Evolutionary conservation across 2,329 filamentous ascomycete species (phyloP), one percentile per base, ranked within the genome.

Genomic region (Cercospora beticola): DNA sequence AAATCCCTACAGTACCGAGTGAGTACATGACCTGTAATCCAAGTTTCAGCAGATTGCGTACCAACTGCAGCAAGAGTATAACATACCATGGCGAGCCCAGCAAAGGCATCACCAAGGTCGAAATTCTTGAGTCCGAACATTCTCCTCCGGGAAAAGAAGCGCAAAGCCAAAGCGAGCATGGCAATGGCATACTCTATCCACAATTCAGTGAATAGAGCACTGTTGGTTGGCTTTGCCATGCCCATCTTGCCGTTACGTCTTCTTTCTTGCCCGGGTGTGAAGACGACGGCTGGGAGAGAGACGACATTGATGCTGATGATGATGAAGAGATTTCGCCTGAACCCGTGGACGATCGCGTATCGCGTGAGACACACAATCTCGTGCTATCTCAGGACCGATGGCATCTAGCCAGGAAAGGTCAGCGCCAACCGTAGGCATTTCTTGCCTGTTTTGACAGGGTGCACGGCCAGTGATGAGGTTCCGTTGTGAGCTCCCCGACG

Each of bases 1-100:
- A 73, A 26, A 73, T 73, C 4, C 70, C 71, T 33, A 67, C 49
- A 8, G 63, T 72, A 60, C 64, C 66, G 26, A 71, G 66, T 18
- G 64, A 62, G 62, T 72, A 70, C 56, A 70, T 70, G 9, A 65
- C 59, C 64, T 65, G 21, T 8, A 6, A 14, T 28, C 4, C 9
- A 14, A 18, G 31, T 33, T 21, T 49, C 7, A 23, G 43, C 12
- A 2, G 14, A 6, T 7, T 28, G 59, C 49, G 4, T 26, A 56
- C 58, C 46, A 56, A 23, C 49, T 28, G 58, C 33, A 59, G 36
- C 31, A 21, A 63, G 62, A 43, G 52, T 58, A 26, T 65, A 59
- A 30, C 52, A 65, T 23, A 70, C 69, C 66, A 65, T 65, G 49
- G 69, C 69, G 21, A 68, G 36, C 16, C 30, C 64, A 4, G 69